These are phyloP conservation scores for Bothriochloa decipiens DNA, from an alignment of 176 grass and related monocot species.

Conservation along the genomic window DNA sequence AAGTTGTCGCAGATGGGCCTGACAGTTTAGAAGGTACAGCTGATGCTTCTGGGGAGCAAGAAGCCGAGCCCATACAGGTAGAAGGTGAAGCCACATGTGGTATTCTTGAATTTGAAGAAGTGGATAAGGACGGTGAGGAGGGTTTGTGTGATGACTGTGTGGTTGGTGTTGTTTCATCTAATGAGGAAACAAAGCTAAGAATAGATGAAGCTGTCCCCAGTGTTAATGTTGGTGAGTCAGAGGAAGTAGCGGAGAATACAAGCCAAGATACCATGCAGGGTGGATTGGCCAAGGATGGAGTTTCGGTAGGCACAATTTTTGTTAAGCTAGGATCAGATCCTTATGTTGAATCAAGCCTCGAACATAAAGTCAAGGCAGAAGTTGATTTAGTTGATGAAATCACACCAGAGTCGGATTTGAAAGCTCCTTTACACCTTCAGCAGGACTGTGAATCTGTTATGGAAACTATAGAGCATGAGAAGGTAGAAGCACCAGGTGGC, in stretches of 20 bases:
- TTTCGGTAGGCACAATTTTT: slow-evolving; percentile 18
- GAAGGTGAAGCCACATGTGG: background rate
- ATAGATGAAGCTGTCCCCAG: slow-evolving; percentile 1
- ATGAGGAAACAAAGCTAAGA: slow-evolving; percentile 29
- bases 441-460: slow-evolving; percentile 11
- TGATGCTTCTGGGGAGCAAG: slow-evolving; percentile 10
- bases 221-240: background rate
- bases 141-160: slow-evolving; percentile 8
- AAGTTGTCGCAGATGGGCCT: background rate
- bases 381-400: slow-evolving; percentile 29
- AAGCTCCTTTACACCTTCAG: slow-evolving; percentile 22
- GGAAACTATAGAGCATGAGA: slow-evolving; percentile 29
- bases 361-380: slow-evolving; percentile 16
- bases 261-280: slow-evolving; percentile 24
- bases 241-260: background rate
- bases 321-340: slow-evolving; percentile 30
- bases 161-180: slow-evolving; percentile 15
- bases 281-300: slow-evolving; percentile 29
- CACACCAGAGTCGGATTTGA: slow-evolving; percentile 25
- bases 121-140: background rate
- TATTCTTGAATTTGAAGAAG: slow-evolving; percentile 28
- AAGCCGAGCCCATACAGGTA: background rate
- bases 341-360: background rate
- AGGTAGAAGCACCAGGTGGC: slow-evolving; percentile 16
- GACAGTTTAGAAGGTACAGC: background rate